These are phyloP conservation scores for Schizophyllum amplum DNA, from an alignment of 1,284 basidiomycete genomes.

Conservation along the genomic window DNA sequence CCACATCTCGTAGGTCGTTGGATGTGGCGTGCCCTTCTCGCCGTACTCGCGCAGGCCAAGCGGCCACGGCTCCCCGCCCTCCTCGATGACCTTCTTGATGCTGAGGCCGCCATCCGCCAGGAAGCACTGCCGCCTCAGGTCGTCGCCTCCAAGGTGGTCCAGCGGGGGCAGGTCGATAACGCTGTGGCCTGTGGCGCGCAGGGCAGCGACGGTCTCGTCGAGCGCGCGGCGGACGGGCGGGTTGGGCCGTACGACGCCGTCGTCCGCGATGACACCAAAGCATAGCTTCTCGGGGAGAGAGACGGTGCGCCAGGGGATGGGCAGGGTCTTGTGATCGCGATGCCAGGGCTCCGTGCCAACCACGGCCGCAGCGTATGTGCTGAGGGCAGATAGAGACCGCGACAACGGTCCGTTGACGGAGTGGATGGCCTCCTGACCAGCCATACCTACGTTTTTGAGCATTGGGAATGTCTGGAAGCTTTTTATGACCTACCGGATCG, in stretches of 20 bases:
- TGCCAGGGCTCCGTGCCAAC: slow-evolving; percentile 58
- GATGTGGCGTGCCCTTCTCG: slow-evolving; percentile 23
- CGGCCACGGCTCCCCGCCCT: slow-evolving; percentile 35
- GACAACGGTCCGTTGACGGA: slow-evolving; percentile 74
- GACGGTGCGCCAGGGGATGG: slow-evolving; percentile 34
- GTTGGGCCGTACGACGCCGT: slow-evolving; percentile 56
- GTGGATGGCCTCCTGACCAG: slow-evolving; percentile 64
- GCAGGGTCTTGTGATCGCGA: slow-evolving; percentile 47
- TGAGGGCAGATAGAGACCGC: slow-evolving; percentile 50
- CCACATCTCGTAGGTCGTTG: slow-evolving; percentile 45
- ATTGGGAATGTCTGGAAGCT: slow-evolving; percentile 21
- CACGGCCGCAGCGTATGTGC: slow-evolving; percentile 60
- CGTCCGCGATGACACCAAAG: slow-evolving; percentile 50
- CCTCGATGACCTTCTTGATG: slow-evolving; percentile 17
- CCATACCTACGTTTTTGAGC: slow-evolving; percentile 11
- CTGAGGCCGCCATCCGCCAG: background rate
- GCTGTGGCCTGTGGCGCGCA: slow-evolving; percentile 61
- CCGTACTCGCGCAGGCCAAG: slow-evolving; percentile 25
- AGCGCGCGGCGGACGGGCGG: slow-evolving; percentile 66
- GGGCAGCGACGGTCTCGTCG: slow-evolving; percentile 44
- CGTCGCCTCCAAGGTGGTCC: background rate
- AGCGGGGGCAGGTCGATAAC: slow-evolving; percentile 26
- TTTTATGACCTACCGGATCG: slow-evolving; percentile 27
- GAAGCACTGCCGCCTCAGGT: background rate
- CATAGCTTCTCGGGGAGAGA: slow-evolving; percentile 28